phyloP scores from a whole-genome alignment of 2,329 filamentous ascomycete genomes.

The Fusarium sp. region DNA sequence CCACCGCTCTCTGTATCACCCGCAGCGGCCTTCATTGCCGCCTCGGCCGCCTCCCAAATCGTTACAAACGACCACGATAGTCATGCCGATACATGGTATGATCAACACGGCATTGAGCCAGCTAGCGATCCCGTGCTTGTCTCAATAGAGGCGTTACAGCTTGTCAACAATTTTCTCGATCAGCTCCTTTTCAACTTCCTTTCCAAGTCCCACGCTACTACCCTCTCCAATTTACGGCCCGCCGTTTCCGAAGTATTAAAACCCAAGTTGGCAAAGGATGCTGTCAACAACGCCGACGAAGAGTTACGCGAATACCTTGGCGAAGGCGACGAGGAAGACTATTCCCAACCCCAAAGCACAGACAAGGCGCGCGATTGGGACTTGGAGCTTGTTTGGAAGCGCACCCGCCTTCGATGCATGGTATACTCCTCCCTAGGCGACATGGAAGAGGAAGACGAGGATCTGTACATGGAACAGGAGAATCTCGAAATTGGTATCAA shows the following conservation, averaged over 20 bases:
- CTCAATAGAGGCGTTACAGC: slow-evolving; percentile 73
- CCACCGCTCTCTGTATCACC: slow-evolving; percentile 77
- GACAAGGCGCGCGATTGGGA: slow-evolving; percentile 74
- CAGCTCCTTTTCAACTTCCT: slow-evolving; percentile 92
- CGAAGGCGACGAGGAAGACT: slow-evolving; percentile 77
- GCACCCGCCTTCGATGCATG: slow-evolving; percentile 93
- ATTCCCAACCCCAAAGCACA: slow-evolving; percentile 62
- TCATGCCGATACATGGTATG: slow-evolving; percentile 73
- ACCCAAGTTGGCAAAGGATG: slow-evolving; percentile 85
- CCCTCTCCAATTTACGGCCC: slow-evolving; percentile 76
- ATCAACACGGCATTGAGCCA: slow-evolving; percentile 72
- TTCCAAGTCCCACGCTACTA: slow-evolving; percentile 79
- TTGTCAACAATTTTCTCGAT: slow-evolving; percentile 93
- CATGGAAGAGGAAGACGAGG: slow-evolving; percentile 97
- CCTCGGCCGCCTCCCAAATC: slow-evolving; percentile 88
- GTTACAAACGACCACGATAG: slow-evolving; percentile 88
- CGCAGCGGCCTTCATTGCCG: slow-evolving; percentile 85
- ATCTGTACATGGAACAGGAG: slow-evolving; percentile 84
- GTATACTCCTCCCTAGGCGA: slow-evolving; percentile 97
- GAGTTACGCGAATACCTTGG: slow-evolving; percentile 89
- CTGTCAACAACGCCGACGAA: slow-evolving; percentile 83
- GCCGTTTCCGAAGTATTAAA: slow-evolving; percentile 89
- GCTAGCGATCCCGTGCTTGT: slow-evolving; percentile 76
- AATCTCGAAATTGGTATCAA: slow-evolving; percentile 68
- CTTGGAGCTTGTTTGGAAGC: slow-evolving; percentile 92